phyloP scores from a whole-genome alignment of 2,329 filamentous ascomycete species.

The Penicillium sp. region DNA sequence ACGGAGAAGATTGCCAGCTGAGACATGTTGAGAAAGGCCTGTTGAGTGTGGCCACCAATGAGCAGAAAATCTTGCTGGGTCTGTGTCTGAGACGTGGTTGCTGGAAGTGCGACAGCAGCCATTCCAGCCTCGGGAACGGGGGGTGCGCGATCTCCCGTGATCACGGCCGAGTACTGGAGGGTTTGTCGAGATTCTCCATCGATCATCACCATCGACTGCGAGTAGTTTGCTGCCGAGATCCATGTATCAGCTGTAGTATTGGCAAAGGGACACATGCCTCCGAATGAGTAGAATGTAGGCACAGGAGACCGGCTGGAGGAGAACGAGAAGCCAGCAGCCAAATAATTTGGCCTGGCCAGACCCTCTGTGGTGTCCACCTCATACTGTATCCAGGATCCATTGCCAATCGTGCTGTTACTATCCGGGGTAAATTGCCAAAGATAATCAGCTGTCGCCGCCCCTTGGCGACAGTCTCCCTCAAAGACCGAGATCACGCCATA shows the following conservation, averaged over 20 bases:
- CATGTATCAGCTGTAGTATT: conserved; percentile 48
- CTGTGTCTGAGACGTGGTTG: conserved; percentile 60
- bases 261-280: conserved; percentile 73
- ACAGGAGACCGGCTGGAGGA: conserved; percentile 51
- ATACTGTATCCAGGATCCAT: conserved; percentile 52
- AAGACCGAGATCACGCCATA: conserved; percentile 68
- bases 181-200: conserved; percentile 39
- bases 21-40: conserved; percentile 90
- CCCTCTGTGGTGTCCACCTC: conserved; percentile 28
- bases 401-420: conserved; percentile 37
- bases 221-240: conserved; percentile 68
- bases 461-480: conserved; percentile 62
- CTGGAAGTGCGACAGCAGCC: conserved; percentile 66
- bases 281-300: conserved; percentile 62
- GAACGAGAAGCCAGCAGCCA: conserved; percentile 61
- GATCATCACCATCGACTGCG: conserved; percentile 68
- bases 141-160: conserved; percentile 52
- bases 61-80: conserved; percentile 73
- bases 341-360: conserved; percentile 47
- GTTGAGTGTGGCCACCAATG: conserved; percentile 75
- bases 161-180: conserved; percentile 21
- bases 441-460: conserved; percentile 42
- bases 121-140: conserved; percentile 83
- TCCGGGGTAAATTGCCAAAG: conserved; percentile 64
- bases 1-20: conserved; percentile 80